These are phyloP conservation scores for Xylaria sp. DNA, from an alignment of 2,329 filamentous ascomycete species.

Conservation along the genomic window DNA sequence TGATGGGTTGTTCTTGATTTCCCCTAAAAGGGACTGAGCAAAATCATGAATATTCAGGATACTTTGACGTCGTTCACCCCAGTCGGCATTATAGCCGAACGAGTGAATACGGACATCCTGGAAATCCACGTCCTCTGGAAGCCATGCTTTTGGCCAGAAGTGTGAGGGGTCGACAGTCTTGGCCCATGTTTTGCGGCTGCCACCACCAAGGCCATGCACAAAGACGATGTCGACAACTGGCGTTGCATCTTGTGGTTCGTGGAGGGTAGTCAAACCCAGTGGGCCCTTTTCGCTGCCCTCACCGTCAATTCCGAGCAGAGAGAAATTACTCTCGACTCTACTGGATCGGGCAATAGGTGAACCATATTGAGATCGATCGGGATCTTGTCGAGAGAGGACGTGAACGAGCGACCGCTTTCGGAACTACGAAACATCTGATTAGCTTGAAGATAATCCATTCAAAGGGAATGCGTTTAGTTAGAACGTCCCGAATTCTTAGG, in stretches of 20 bases:
- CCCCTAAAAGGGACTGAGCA: slow-evolving; percentile 47
- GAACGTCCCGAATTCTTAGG: slow-evolving; percentile 7
- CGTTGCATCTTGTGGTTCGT: slow-evolving; percentile 26
- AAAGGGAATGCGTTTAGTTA: slow-evolving; percentile 13
- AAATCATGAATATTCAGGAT: slow-evolving; percentile 49
- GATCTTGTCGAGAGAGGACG: slow-evolving; percentile 23
- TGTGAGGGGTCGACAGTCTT: slow-evolving; percentile 18
- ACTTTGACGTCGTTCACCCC: slow-evolving; percentile 25
- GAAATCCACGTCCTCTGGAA: slow-evolving; percentile 32
- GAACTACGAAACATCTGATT: slow-evolving; percentile 20
- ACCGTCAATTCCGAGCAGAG: slow-evolving; percentile 15
- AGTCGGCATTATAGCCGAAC: slow-evolving; percentile 37
- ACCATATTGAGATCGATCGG: slow-evolving; percentile 11
- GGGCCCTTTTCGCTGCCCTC: slow-evolving; percentile 25
- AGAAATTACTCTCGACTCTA: slow-evolving; percentile 5
- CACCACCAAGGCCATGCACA: slow-evolving; percentile 35
- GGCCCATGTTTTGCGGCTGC: slow-evolving; percentile 32
- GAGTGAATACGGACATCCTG: slow-evolving; percentile 32
- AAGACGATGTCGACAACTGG: slow-evolving; percentile 29
- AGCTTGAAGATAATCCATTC: slow-evolving; percentile 9
- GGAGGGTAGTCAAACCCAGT: slow-evolving; percentile 27
- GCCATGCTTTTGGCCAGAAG: slow-evolving; percentile 36
- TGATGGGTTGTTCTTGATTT: slow-evolving; percentile 45
- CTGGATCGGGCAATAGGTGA: slow-evolving; percentile 19
- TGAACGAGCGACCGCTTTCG: slow-evolving; percentile 24